Evolutionary conservation across 306 rosid genomes (phyloP).

Genomic region (Acacia melanoxylon): DNA sequence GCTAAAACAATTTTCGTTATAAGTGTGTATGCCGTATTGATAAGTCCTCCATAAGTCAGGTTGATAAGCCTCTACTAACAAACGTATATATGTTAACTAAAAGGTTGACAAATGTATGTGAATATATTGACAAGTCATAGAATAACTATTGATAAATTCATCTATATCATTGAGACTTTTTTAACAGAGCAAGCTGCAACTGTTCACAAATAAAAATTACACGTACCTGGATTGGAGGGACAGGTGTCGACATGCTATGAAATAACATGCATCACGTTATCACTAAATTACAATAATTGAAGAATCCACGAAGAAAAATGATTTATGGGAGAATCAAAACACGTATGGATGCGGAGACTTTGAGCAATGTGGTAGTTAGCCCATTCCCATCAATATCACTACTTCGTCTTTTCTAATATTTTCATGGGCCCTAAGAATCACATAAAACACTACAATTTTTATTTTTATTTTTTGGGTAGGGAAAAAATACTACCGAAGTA

Average conservation of each 20-base stretch:
- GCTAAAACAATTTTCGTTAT: too few relatives aligned
- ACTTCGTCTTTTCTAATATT: not conserved
- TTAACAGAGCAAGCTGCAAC: too few relatives aligned
- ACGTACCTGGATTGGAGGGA: slow-evolving; percentile 7
- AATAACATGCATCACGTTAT: not conserved
- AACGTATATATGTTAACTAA: too few relatives aligned
- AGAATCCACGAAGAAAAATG: not conserved
- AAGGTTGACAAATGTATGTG: too few relatives aligned
- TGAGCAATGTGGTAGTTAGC: not conserved
- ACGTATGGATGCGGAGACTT: not conserved
- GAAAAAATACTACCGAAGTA: too few relatives aligned
- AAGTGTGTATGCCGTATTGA: too few relatives aligned
- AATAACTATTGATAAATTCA: too few relatives aligned
- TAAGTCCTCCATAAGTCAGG: too few relatives aligned
- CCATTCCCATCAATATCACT: not conserved
- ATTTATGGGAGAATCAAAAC: not conserved
- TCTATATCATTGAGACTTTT: too few relatives aligned
- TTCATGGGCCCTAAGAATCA: not conserved
- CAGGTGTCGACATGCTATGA: not conserved
- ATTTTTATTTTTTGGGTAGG: too few relatives aligned
- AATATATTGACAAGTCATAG: too few relatives aligned
- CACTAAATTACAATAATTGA: not conserved
- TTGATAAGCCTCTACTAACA: too few relatives aligned
- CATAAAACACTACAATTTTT: not conserved
- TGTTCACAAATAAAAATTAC: not conserved